Percentiles rank a stretch among this genome's conserved stretches.
These are phyloP conservation scores for Bruguiera parviflora DNA, from an alignment of 345 rosid species.

Conservation along the genomic window DNA sequence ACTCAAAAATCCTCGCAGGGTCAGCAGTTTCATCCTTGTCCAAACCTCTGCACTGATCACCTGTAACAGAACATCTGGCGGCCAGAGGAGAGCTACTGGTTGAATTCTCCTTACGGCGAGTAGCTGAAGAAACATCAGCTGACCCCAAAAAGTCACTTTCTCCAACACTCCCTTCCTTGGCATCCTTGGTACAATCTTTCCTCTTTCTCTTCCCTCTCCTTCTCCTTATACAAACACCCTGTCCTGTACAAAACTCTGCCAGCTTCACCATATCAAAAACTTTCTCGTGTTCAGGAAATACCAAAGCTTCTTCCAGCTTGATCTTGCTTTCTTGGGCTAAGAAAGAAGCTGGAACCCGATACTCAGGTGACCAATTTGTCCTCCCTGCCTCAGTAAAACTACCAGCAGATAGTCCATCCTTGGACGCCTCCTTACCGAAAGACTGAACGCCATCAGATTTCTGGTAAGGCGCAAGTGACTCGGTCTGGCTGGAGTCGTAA, in stretches of 20 bases:
- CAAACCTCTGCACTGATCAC: slow-evolving; percentile 26
- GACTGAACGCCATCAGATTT: slow-evolving; percentile 56
- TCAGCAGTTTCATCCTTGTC: slow-evolving; percentile 32
- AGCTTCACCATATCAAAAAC: slow-evolving; percentile 31
- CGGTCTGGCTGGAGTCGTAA: slow-evolving; percentile 61
- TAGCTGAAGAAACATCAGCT: slow-evolving; percentile 36
- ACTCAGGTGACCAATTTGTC: slow-evolving; percentile 52
- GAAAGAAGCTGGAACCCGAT: slow-evolving; percentile 27
- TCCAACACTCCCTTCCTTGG: slow-evolving; percentile 58
- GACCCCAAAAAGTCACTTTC: slow-evolving; percentile 58
- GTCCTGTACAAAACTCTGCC: slow-evolving; percentile 36
- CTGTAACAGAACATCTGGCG: slow-evolving; percentile 28
- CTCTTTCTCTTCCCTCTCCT: slow-evolving; percentile 87
- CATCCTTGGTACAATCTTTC: slow-evolving; percentile 55
- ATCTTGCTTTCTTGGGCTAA: slow-evolving; percentile 35
- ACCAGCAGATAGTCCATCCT: slow-evolving; percentile 70
- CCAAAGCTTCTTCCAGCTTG: slow-evolving; percentile 40
- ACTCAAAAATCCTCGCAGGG: slow-evolving; percentile 44
- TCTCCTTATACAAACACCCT: slow-evolving; percentile 43
- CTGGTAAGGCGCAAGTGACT: slow-evolving; percentile 48
- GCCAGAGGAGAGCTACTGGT: slow-evolving; percentile 34
- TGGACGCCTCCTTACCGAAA: slow-evolving; percentile 53
- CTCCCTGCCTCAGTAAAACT: slow-evolving; percentile 68
- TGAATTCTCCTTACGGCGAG: slow-evolving; percentile 45
- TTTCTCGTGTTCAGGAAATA: slow-evolving; percentile 31